Conservation (phyloP, 2,329 filamentous ascomycete genomes). For the Colletotrichum tanaceti region DNA sequence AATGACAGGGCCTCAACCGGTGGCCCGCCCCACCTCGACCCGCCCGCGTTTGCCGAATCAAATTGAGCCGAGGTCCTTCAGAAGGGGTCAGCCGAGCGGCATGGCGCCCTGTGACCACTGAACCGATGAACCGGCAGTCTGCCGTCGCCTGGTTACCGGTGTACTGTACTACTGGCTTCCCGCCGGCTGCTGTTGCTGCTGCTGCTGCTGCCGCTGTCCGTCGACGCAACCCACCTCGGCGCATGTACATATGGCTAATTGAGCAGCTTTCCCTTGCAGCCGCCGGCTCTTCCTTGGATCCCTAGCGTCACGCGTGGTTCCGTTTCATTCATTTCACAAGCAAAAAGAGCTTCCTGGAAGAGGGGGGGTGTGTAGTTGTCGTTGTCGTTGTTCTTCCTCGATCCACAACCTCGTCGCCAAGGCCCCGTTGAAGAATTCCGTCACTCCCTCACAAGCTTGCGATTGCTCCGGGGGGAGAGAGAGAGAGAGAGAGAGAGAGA, state of each 20-base stretch:
- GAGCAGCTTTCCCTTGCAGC: constrained; percentile 14
- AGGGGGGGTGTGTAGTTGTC: too few relatives aligned
- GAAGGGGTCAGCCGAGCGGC: background rate
- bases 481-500: constrained; percentile 20
- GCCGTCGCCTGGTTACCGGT: background rate
- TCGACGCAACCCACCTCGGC: constrained; percentile 29
- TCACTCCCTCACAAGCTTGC: constrained; percentile 10
- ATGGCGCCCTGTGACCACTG: background rate
- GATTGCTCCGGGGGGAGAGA: constrained; percentile 16
- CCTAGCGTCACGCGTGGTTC: background rate
- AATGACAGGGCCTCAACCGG: too few relatives aligned
- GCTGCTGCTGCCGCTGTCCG: too few relatives aligned
- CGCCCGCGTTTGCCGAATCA: constrained; percentile 36
- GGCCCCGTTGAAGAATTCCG: background rate
- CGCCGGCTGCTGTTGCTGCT: constrained; percentile 11
- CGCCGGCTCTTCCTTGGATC: constrained; percentile 8
- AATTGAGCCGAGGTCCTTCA: constrained; percentile 31
- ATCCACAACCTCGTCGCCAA: background rate
- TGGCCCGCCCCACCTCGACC: constrained; percentile 6
- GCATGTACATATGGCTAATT: constrained; percentile 39
- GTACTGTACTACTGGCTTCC: background rate
- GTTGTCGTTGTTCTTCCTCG: background rate
- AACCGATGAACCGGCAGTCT: background rate
- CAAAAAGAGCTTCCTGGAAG: background rate
- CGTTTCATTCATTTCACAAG: background rate